phyloP scores from a whole-genome alignment of 192 early-diverging fungal species.

The Coemansia sp. region DNA sequence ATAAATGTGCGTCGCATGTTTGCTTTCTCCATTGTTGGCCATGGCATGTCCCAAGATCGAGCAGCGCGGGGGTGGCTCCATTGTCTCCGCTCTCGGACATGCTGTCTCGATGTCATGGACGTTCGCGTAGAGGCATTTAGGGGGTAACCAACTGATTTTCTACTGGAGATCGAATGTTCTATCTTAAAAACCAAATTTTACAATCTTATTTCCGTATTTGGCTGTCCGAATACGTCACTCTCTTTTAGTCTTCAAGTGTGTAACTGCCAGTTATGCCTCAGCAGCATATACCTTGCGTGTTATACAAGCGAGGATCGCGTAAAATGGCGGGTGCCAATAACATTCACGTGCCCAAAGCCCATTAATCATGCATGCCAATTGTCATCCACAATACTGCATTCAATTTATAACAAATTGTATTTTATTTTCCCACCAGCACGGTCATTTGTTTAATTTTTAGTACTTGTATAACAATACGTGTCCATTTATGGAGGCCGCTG shows the following conservation, averaged over 20 bases:
- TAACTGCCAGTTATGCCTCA: background rate
- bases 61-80: background rate
- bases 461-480: background rate
- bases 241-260: background rate
- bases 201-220: background rate
- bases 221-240: background rate
- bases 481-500: conserved; percentile 36
- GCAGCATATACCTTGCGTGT: background rate
- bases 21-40: background rate
- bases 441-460: background rate
- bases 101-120: background rate
- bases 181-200: background rate
- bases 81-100: background rate
- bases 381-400: background rate
- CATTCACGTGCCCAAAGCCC: conserved; percentile 2
- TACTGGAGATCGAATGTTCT: background rate
- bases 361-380: background rate
- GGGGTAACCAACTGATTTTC: background rate
- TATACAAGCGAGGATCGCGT: background rate
- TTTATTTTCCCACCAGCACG: no score
- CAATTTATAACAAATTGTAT: background rate
- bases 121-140: background rate
- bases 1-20: background rate
- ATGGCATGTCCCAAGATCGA: background rate
- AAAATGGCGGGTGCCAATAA: background rate